These are phyloP conservation scores for Emiliania huxleyi DNA, from an alignment of 78 protist species.

Conservation along the genomic window DNA sequence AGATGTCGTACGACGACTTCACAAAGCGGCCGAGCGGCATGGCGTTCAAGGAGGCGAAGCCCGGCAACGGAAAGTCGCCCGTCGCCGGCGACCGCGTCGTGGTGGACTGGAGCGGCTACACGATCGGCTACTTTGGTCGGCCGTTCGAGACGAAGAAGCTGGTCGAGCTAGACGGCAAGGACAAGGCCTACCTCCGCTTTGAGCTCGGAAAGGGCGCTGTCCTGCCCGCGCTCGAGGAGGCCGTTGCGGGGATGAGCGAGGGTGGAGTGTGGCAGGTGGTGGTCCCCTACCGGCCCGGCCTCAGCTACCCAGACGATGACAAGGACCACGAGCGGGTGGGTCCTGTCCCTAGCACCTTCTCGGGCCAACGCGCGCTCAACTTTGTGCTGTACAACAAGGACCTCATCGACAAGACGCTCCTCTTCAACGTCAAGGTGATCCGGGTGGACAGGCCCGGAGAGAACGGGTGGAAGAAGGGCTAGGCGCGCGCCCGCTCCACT, in stretches of 20 bases:
- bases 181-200: neutral
- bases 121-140: slow-evolving; percentile 2
- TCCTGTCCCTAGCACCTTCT: neutral
- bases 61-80: neutral
- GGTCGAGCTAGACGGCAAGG: neutral
- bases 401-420: slow-evolving; percentile 1
- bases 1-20: neutral
- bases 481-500: too few species aligned
- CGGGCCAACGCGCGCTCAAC: neutral
- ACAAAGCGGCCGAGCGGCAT: neutral
- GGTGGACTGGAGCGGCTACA: neutral
- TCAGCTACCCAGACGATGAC: neutral
- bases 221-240: neutral
- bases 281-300: neutral
- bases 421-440: slow-evolving; percentile 11
- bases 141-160: neutral
- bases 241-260: neutral
- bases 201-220: neutral
- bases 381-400: neutral
- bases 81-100: neutral
- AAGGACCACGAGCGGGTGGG: neutral
- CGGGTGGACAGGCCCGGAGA: too few species aligned
- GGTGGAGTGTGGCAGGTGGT: neutral
- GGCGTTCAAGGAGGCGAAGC: neutral
- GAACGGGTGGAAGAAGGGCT: too few species aligned